Conservation (phyloP, 1,139 yeast genomes). For the Casaregolazyma suthepensis region DNA sequence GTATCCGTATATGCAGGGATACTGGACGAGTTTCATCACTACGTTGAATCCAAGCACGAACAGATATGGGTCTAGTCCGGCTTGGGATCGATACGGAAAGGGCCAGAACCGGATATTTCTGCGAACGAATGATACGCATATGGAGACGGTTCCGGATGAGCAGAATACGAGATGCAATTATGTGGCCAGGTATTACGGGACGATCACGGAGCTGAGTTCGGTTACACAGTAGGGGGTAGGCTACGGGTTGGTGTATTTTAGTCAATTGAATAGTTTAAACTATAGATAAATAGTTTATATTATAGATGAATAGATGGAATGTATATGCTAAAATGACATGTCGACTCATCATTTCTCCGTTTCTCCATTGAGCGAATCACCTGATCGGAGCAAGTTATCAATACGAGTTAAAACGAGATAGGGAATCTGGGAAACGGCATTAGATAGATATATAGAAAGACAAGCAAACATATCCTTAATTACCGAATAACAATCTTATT, state of each 20-base stretch:
- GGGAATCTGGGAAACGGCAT: not conserved
- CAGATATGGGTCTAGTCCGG: constrained; percentile 2
- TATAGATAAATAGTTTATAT: too few relatives aligned
- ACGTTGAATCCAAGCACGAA: constrained; percentile 6
- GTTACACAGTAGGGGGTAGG: not conserved
- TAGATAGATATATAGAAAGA: too few relatives aligned
- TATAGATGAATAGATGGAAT: too few relatives aligned
- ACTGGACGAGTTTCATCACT: constrained; percentile 11
- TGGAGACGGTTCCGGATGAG: constrained; percentile 6
- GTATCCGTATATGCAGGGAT: constrained; percentile 10
- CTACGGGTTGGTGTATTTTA: too few relatives aligned
- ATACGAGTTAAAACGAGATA: not conserved
- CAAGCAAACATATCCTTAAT: too few relatives aligned
- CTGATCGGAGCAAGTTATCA: not conserved
- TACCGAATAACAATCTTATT: not conserved
- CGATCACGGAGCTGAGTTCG: not conserved
- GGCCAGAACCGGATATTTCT: constrained; percentile 4
- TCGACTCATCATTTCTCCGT: not conserved
- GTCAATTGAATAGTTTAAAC: too few relatives aligned
- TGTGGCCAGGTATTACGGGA: constrained; percentile 4
- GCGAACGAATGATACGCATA: constrained; percentile 9
- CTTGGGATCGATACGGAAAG: constrained; percentile 6
- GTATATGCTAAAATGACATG: too few relatives aligned
- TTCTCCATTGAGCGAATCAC: not conserved
- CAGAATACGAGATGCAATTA: constrained; percentile 7